Conservation (phyloP, 2,329 filamentous ascomycete genomes). For the Phaeosphaeria sp. region DNA sequence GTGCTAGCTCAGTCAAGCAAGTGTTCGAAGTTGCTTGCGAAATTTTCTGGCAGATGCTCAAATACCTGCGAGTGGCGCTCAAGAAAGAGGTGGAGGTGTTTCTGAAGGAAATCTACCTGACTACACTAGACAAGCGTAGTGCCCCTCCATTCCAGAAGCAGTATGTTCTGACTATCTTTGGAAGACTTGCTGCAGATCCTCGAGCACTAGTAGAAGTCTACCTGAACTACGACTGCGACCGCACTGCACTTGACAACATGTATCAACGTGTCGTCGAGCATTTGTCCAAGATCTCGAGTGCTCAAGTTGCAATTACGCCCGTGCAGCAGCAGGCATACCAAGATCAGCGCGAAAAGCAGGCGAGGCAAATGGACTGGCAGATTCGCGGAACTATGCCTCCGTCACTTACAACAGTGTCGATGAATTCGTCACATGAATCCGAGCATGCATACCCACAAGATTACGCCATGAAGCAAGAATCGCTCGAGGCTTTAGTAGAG, state of each 20-base stretch:
- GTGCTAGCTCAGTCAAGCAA: conserved; percentile 86
- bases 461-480: conserved; percentile 88
- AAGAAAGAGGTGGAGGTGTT: conserved; percentile 99
- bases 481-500: conserved; percentile 86
- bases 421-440: conserved; percentile 61
- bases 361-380: conserved; percentile 79
- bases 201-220: conserved; percentile 92
- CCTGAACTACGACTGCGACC: conserved; percentile 97
- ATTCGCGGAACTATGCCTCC: conserved; percentile 84
- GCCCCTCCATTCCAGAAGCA: conserved; percentile 91
- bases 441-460: conserved; percentile 83
- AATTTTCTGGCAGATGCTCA: conserved; percentile 97
- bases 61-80: conserved; percentile 89
- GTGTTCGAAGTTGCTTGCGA: conserved; percentile 97
- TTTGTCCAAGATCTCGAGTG: conserved; percentile 83
- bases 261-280: conserved; percentile 95
- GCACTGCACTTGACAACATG: conserved; percentile 91
- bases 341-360: conserved; percentile 72
- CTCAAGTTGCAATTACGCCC: conserved; percentile 75
- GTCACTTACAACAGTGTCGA: conserved; percentile 80
- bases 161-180: conserved; percentile 85
- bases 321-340: conserved; percentile 86
- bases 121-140: conserved; percentile 85
- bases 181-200: conserved; percentile 83
- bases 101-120: conserved; percentile 94